Percentiles rank a stretch among this genome's conserved stretches.
Evolutionary conservation across 345 rosid genomes (phyloP).

Genomic region (Pugionium cornutum): DNA sequence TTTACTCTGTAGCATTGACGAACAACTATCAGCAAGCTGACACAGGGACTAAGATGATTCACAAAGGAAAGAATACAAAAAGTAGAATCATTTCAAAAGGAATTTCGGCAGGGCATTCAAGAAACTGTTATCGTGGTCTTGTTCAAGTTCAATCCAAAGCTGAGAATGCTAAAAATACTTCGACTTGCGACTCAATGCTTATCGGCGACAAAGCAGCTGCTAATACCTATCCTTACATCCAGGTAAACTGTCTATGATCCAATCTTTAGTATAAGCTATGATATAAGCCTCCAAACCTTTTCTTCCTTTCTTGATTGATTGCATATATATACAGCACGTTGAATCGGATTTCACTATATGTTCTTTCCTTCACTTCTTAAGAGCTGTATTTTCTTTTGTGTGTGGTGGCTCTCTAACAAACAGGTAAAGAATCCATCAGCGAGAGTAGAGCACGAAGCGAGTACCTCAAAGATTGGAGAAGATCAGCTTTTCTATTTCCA

Average conservation of each 20-base stretch:
- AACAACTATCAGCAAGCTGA: conserved; percentile 90
- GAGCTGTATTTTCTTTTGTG: not conserved
- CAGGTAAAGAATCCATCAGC: conserved; percentile 90
- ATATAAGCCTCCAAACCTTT: not conserved
- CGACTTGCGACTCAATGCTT: conserved; percentile 96
- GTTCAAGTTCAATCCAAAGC: conserved; percentile 97
- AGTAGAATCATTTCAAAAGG: conserved; percentile 95
- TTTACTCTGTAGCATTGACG: conserved; percentile 90
- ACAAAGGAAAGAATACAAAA: conserved; percentile 84
- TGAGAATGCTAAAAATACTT: conserved; percentile 81
- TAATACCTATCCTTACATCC: conserved; percentile 97
- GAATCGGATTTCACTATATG: not conserved
- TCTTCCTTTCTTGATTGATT: not conserved
- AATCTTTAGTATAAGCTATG: not conserved
- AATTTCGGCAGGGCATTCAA: conserved; percentile 72
- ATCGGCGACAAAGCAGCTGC: conserved; percentile 93
- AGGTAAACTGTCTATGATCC: conserved; percentile 44
- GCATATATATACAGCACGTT: not conserved
- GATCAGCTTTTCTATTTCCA: conserved; percentile 97
- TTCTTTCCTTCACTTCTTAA: not conserved
- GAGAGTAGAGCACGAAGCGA: conserved; percentile 92
- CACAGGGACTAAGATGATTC: conserved; percentile 96
- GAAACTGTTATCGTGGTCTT: conserved; percentile 91
- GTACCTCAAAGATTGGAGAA: conserved; percentile 91
- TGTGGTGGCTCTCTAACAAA: conserved; percentile 20